These are phyloP conservation scores for Gentiana dahurica DNA, from an alignment of 257 asterid species.

Conservation along the genomic window DNA sequence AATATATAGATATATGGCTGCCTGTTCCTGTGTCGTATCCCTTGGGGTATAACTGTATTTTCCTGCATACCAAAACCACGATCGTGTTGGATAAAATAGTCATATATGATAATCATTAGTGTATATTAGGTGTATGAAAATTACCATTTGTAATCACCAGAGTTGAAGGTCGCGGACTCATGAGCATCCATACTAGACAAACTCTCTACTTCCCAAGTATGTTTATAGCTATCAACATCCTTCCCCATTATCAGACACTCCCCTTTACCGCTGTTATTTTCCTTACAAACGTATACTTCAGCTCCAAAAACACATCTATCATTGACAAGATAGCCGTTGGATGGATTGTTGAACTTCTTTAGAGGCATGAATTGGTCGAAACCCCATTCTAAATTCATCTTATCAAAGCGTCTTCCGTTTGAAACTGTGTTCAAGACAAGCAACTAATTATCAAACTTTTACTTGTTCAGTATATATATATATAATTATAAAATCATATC, in stretches of 20 bases:
- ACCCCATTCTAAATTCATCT: constrained; percentile 49
- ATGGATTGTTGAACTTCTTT: constrained; percentile 26
- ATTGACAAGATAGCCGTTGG: constrained; percentile 44
- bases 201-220: constrained; percentile 29
- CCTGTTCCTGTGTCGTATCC: too few species aligned
- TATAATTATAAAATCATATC: too few species aligned
- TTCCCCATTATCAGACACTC: constrained; percentile 47
- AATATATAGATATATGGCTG: too few species aligned
- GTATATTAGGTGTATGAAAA: too few species aligned
- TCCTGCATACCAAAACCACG: too few species aligned
- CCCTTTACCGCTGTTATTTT: constrained; percentile 29
- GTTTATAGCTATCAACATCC: constrained; percentile 31
- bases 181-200: constrained; percentile 23
- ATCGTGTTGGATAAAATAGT: too few species aligned
- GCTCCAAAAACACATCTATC: constrained; percentile 57
- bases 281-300: constrained; percentile 43
- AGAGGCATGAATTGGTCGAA: constrained; percentile 47
- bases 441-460: constrained; percentile 5
- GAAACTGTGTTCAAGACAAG: constrained; percentile 10
- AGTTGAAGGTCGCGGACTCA: constrained; percentile 20
- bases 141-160: too few species aligned
- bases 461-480: too few species aligned
- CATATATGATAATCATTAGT: too few species aligned
- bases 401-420: constrained; percentile 43
- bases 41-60: too few species aligned